A percentile compares a stretch with the other conserved stretches of the same genome.
phyloP scores from a whole-genome alignment of 116 monocot genomes.

The Posidonia oceanica region DNA sequence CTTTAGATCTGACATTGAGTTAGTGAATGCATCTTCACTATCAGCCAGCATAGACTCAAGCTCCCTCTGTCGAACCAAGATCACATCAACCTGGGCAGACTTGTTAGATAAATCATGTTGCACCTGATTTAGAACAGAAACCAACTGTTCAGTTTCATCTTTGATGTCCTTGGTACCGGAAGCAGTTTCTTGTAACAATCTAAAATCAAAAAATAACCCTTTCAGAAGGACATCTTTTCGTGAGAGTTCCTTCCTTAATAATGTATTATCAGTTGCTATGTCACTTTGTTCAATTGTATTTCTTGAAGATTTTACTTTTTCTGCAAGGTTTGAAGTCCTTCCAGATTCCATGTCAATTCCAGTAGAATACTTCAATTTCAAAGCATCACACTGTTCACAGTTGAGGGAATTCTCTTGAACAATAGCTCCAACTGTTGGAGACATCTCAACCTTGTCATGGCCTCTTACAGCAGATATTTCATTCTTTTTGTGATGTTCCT shows the following conservation, averaged over 20 bases:
- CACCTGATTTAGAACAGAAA: slow-evolving; percentile 13
- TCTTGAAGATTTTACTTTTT: not conserved
- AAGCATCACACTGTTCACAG: not conserved
- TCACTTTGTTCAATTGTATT: not conserved
- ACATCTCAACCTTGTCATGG: not conserved
- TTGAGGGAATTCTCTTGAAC: not conserved
- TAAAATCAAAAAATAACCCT: slow-evolving; percentile 43
- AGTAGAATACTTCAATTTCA: not conserved
- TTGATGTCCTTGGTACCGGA: slow-evolving; percentile 20
- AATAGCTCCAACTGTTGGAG: not conserved
- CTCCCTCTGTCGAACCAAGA: slow-evolving; percentile 18
- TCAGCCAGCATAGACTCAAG: slow-evolving; percentile 21
- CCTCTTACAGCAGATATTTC: not conserved
- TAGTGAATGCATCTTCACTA: slow-evolving; percentile 20
- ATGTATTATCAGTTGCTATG: slow-evolving; percentile 3
- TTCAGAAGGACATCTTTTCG: slow-evolving; percentile 31
- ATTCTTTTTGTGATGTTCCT: not conserved
- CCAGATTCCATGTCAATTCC: not conserved
- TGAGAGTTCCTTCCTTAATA: slow-evolving; percentile 17
- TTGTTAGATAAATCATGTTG: slow-evolving; percentile 30
- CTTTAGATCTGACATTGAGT: slow-evolving; percentile 26
- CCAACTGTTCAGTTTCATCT: slow-evolving; percentile 22
- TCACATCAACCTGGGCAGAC: slow-evolving; percentile 27
- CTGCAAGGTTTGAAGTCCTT: not conserved
- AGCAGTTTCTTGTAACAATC: slow-evolving; percentile 38